These are phyloP conservation scores for Rhexocercosporidium sp. DNA, from an alignment of 2,329 filamentous ascomycete genomes.

Conservation along the genomic window DNA sequence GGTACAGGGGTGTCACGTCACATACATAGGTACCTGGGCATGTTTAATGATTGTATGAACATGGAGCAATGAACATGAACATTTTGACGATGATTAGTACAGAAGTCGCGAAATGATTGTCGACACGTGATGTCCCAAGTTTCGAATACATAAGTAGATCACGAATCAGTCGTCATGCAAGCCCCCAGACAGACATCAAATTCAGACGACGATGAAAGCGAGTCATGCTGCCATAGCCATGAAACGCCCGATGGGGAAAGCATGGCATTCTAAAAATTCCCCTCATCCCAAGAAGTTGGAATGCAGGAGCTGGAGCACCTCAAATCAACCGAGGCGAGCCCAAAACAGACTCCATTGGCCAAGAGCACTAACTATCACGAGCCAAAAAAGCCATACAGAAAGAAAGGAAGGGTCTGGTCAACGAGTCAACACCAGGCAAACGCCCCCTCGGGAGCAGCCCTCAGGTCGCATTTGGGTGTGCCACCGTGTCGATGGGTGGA, in stretches of 20 bases:
- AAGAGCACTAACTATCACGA: constrained; percentile 6
- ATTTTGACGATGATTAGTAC: background rate
- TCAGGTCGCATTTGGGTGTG: background rate
- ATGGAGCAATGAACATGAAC: constrained; percentile 12
- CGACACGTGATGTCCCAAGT: background rate
- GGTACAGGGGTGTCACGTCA: constrained; percentile 8
- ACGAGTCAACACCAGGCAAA: too few species aligned
- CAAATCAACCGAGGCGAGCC: background rate
- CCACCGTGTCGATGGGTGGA: background rate
- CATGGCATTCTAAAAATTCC: constrained; percentile 6
- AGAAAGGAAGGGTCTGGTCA: too few species aligned
- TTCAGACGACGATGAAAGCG: background rate
- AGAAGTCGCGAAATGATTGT: background rate
- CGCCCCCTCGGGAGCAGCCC: too few species aligned
- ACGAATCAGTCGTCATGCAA: background rate
- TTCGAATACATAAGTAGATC: background rate
- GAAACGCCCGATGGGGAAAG: background rate
- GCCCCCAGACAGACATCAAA: background rate
- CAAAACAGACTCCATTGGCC: background rate
- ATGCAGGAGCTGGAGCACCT: background rate
- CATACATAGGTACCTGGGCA: background rate
- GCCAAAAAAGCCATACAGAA: background rate
- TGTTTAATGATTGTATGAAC: constrained; percentile 36
- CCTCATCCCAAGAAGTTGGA: background rate
- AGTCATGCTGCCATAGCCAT: background rate